Evolutionary conservation across 163 green algal species (phyloP), one percentile per base, ranked within the genome.

Genomic region (Chlorella variabilis): DNA sequence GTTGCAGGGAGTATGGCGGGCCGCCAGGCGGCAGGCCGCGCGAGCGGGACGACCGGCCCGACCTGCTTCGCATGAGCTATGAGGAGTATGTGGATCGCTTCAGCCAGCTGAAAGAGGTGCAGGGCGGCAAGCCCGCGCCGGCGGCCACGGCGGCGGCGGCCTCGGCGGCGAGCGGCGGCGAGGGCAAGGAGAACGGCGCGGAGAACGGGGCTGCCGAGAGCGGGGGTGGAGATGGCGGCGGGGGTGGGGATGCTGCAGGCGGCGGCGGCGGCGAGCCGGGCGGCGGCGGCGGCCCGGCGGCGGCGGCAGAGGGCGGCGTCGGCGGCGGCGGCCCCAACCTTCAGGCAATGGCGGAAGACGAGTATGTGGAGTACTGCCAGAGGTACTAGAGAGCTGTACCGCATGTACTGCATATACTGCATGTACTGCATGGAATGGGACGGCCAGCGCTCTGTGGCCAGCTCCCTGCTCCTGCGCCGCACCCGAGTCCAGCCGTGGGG

Each of bases 1-100:
- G 6, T n/a, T 54, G 68, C 42, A 59, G 68, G 42, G 68, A 29
- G n/a, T 75, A 31, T 41, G 68, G 33, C 23, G 51, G 71, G 3
- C 15, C 48, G 25, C 25, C 25, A 27, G 59, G 29, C 11, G 33
- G 8, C 56, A 42, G 33, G 20, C 17, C 4, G 42, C 62, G 45
- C 4, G 36, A 54, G 33, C 49, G 61, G 15, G 66, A 85, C 31
- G 65, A 71, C 9, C 66, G 69, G 1, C 48, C 48, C 4, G 75
- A 85, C 65, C 31, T 89, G 11, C 38, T 84, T 18, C 49, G 85
- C 34, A 89, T 92, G 86, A 71, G 59, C 17, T 92, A 90, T 45
- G 78, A 84, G 5, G 77, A 89, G 20, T 92, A 92, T 39, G 27
- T 84, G 25, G 78, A 62, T 8, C 39, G 56, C 34, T 90, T 89